Evolutionary conservation across 495 filamentous ascomycete genomes (phyloP).

Genomic region (Podospora conica): DNA sequence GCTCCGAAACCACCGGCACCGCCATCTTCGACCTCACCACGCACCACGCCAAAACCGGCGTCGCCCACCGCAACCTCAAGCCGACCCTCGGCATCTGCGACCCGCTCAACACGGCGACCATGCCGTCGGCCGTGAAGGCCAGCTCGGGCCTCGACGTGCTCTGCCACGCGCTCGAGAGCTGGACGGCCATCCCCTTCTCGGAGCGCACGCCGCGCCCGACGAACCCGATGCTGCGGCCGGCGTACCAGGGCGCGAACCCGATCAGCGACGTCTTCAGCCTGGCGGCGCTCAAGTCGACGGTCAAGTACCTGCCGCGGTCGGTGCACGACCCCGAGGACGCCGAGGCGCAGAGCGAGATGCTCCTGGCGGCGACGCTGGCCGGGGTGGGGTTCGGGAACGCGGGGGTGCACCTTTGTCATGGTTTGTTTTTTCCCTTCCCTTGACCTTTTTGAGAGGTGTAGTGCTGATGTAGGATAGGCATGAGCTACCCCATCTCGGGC

Average conservation of each 20-base stretch:
- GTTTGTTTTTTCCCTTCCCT: constrained; percentile 24
- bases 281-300: constrained; percentile 67
- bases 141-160: constrained; percentile 88
- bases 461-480: constrained; percentile 40
- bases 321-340: constrained; percentile 80
- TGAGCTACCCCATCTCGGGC: constrained; percentile 91
- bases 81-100: constrained; percentile 95
- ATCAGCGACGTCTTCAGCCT: constrained; percentile 95
- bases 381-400: constrained; percentile 97
- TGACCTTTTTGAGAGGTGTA: not conserved
- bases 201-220: constrained; percentile 74
- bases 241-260: constrained; percentile 95
- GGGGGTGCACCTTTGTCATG: constrained; percentile 94
- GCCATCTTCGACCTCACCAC: constrained; percentile 94
- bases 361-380: constrained; percentile 87
- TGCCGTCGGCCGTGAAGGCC: constrained; percentile 88
- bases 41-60: constrained; percentile 86
- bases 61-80: constrained; percentile 91
- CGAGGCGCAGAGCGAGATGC: constrained; percentile 90
- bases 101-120: constrained; percentile 87
- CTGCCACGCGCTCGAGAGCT: constrained; percentile 88
- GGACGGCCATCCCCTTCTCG: constrained; percentile 92
- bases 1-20: constrained; percentile 92
- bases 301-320: constrained; percentile 86
- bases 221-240: constrained; percentile 86